Evolutionary conservation across 2,329 filamentous ascomycete genomes (phyloP).

Genomic region (Fusarium transvaalense): DNA sequence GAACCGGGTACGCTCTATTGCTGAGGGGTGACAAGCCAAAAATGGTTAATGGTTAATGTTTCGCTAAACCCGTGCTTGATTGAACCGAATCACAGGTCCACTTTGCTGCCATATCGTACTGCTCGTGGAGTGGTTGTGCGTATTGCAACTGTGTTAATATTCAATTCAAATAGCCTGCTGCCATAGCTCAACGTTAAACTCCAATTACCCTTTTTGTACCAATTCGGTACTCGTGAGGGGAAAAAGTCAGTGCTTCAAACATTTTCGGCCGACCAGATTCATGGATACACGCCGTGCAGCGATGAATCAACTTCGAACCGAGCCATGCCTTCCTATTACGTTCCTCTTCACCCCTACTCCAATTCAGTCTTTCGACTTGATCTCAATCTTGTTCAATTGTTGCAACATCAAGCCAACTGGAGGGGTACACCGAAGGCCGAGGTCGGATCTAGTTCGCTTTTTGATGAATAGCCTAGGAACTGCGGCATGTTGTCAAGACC

Average conservation of each 20-base stretch:
- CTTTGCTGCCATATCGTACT: neutral
- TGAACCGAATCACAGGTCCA: neutral
- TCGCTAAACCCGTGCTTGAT: neutral
- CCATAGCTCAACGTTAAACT: neutral
- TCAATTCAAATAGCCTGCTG: neutral
- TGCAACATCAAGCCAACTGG: slow-evolving; percentile 24
- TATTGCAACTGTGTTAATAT: neutral
- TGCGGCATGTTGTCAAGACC: slow-evolving; percentile 17
- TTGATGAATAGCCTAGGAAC: slow-evolving; percentile 21
- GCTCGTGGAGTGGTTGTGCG: neutral
- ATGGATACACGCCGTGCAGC: slow-evolving; percentile 8
- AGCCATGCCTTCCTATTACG: slow-evolving; percentile 38
- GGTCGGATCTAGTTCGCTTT: slow-evolving; percentile 43
- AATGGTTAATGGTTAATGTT: neutral
- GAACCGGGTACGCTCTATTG: slow-evolving; percentile 15
- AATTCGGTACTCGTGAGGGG: slow-evolving; percentile 28
- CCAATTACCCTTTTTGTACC: slow-evolving; percentile 2
- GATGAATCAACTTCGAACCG: slow-evolving; percentile 5
- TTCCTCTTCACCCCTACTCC: slow-evolving; percentile 42
- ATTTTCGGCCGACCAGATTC: slow-evolving; percentile 10
- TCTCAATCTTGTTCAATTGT: slow-evolving; percentile 32
- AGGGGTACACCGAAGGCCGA: slow-evolving; percentile 46
- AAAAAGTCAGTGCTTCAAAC: slow-evolving; percentile 10
- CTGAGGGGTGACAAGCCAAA: slow-evolving; percentile 14
- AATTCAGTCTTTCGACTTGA: slow-evolving; percentile 25